These are phyloP conservation scores for Volvox carteri DNA, from an alignment of 163 green algal species.

Conservation along the genomic window DNA sequence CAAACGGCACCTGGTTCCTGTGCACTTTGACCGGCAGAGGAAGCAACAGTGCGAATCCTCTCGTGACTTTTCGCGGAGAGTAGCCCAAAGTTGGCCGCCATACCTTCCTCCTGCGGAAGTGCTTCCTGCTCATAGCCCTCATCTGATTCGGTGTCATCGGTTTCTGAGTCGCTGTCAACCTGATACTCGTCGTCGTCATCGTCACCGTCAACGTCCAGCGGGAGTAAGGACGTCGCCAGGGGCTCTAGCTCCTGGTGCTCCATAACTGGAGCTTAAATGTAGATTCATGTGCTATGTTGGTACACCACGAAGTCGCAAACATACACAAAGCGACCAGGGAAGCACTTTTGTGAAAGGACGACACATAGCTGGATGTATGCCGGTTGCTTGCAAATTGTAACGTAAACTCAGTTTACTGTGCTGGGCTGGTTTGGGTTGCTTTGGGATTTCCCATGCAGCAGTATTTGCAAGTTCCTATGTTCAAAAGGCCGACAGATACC, in stretches of 20 bases:
- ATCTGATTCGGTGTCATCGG: constrained; percentile 35
- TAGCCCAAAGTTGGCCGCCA: background rate
- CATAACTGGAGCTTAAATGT: background rate
- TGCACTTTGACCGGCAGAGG: too few species aligned
- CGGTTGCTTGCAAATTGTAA: background rate
- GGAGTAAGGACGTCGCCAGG: background rate
- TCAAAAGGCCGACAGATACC: constrained; percentile 16
- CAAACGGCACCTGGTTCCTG: too few species aligned
- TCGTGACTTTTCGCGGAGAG: too few species aligned
- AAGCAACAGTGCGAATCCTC: too few species aligned
- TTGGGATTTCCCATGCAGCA: too few species aligned
- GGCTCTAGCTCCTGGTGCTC: constrained; percentile 30
- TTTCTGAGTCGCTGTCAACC: constrained; percentile 11
- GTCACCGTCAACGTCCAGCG: constrained; percentile 5
- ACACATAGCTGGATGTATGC: background rate
- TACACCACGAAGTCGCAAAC: background rate
- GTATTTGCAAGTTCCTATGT: background rate
- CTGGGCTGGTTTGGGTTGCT: too few species aligned
- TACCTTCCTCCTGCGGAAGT: constrained; percentile 32
- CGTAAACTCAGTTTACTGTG: background rate
- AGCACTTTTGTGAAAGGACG: background rate
- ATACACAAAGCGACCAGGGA: background rate
- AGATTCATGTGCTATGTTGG: constrained; percentile 2
- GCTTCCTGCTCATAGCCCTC: constrained; percentile 19
- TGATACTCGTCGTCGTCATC: constrained; percentile 49